These are phyloP conservation scores for Paracoccidioides lutzii DNA, from an alignment of 2,329 filamentous ascomycete genomes.

Conservation along the genomic window DNA sequence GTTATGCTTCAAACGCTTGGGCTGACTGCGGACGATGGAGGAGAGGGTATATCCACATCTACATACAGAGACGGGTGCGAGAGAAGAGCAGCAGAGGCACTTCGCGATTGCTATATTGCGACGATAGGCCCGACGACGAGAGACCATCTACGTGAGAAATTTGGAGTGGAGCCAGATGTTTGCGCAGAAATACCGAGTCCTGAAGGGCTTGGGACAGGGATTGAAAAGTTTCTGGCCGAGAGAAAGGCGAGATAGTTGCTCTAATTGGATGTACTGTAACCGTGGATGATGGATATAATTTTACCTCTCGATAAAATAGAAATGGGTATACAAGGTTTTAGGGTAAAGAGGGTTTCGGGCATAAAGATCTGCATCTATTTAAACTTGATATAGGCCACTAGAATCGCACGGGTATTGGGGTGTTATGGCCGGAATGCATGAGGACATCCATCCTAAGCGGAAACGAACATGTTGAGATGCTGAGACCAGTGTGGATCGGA, in stretches of 20 bases:
- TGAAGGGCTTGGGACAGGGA: constrained; percentile 60
- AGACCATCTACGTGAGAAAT: constrained; percentile 47
- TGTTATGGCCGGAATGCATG: no score
- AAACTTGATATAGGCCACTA: no score
- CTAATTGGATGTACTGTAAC: neutral
- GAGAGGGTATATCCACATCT: constrained; percentile 7
- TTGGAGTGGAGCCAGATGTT: constrained; percentile 36
- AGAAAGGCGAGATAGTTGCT: constrained; percentile 1
- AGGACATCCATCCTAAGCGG: no score
- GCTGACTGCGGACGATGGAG: constrained; percentile 25
- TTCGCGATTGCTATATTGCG: constrained; percentile 49
- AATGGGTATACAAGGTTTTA: no score
- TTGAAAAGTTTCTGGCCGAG: constrained; percentile 37
- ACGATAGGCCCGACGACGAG: constrained; percentile 91
- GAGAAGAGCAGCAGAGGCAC: constrained; percentile 14
- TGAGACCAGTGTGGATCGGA: no score
- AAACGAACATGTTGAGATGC: no score
- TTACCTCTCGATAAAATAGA: neutral
- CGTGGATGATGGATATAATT: neutral
- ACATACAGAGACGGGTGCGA: neutral
- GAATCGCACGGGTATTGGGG: no score
- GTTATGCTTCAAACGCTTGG: constrained; percentile 45
- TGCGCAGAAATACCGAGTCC: constrained; percentile 73
- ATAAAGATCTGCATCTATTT: no score
- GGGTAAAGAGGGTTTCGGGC: no score